Evolutionary conservation across 768 basidiomycete genomes (phyloP), one percentile per base, ranked within the genome.

Genomic region (Termitomyces sp.): DNA sequence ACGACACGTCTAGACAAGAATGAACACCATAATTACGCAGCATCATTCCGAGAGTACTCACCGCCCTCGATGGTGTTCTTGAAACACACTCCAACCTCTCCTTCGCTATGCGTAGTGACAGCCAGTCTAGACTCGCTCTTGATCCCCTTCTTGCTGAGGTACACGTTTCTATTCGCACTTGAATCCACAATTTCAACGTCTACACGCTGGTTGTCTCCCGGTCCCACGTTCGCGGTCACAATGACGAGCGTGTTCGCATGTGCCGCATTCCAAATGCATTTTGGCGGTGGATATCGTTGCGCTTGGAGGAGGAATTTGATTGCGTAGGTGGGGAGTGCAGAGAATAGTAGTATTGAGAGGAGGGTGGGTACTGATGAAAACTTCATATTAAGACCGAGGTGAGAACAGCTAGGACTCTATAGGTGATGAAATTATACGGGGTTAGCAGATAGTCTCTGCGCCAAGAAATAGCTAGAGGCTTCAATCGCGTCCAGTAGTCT

Each of bases 111-210:
- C 10, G 94, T 88, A 3, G 96, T 99, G 63, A 99, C 82, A 10
- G 96, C 96, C 60, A 99, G 79, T 67, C 96, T 81, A 18, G 95
- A 91, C 79, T 99, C 96, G 6, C 83, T 93, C 57, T 87, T 90
- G 68, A 99, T 89, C 41, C 85, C 85, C 71, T 78, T 85, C 77
- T 98, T 99, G 68, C 84, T 88, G 64, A 98, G 77, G 71, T 98
- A 98, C 10, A 95, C 85, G 71, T 98, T 98, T 66, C 85, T 84
- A 67, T 87, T 82, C 26, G 87, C 79, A 47, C 87, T 87, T 20
- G 93, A 92, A 73, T 98, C 96, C 52, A 97, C 76, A 62, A 99
- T 94, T 70, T 98, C 94, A 63, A 99, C 82, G 78, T 99, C 97
- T 38, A 95, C 80, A 23, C 94, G 84, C 74, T 96, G 95, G 65